phyloP scores from a whole-genome alignment of 768 basidiomycete genomes.

The Auriscalpium vulgare region DNA sequence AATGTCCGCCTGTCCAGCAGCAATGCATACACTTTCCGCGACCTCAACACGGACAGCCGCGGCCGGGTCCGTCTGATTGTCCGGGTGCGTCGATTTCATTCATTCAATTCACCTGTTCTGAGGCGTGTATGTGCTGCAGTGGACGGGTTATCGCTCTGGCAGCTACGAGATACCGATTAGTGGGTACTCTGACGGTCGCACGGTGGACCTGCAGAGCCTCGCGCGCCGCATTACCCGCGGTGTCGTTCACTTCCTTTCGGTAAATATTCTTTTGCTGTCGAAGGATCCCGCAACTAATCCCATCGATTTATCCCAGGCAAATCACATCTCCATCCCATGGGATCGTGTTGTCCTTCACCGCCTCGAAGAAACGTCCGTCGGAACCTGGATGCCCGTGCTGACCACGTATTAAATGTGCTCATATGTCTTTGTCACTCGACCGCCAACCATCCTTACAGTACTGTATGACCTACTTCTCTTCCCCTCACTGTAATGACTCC shows the following conservation, averaged over 20 bases:
- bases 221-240: constrained; percentile 13
- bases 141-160: constrained; percentile 11
- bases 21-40: constrained; percentile 2
- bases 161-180: constrained; percentile 12
- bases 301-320: constrained; percentile 2
- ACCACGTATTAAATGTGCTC: constrained; percentile 1
- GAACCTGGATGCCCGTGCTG: constrained; percentile 10
- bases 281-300: neutral
- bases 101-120: neutral
- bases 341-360: constrained; percentile 13
- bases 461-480: too few species aligned
- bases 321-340: constrained; percentile 11
- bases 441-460: too few species aligned
- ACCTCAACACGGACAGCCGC: constrained; percentile 6
- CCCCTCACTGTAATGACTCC: too few species aligned
- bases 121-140: neutral
- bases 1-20: constrained; percentile 7
- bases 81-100: constrained; percentile 4
- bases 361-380: constrained; percentile 9
- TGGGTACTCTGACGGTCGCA: constrained; percentile 1
- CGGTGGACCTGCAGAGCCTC: constrained; percentile 9
- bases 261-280: neutral
- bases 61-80: constrained; percentile 9
- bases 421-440: too few species aligned
- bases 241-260: constrained; percentile 14